These are phyloP conservation scores for Penicillium italicum DNA, from an alignment of 2,329 filamentous ascomycete species.

Conservation along the genomic window DNA sequence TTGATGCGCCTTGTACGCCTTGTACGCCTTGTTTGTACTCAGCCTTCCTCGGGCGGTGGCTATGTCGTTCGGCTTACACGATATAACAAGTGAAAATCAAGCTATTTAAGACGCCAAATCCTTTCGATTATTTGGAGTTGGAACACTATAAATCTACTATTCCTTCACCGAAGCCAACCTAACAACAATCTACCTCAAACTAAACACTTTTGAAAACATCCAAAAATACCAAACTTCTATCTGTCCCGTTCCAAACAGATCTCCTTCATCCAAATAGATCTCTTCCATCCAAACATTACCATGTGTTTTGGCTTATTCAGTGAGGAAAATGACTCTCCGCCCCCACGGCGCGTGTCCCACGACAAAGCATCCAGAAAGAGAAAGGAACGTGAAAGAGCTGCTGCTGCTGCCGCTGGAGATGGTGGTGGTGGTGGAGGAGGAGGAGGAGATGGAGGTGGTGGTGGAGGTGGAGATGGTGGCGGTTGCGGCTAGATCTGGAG, in stretches of 20 bases:
- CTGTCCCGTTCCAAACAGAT: neutral
- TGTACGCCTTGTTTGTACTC: neutral
- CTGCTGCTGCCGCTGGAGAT: neutral
- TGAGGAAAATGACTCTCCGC: neutral
- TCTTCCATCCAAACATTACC: neutral
- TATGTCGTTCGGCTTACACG: neutral
- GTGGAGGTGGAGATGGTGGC: neutral
- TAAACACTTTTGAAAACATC: neutral
- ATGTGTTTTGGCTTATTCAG: slow-evolving; percentile 10
- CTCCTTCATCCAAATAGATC: neutral
- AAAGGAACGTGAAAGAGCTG: neutral
- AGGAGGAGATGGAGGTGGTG: neutral
- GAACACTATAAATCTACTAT: neutral
- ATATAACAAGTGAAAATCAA: neutral
- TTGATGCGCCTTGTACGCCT: too few relatives aligned
- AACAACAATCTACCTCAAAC: neutral
- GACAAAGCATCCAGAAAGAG: neutral
- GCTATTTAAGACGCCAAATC: too few relatives aligned
- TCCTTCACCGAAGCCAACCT: neutral
- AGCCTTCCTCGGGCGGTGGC: neutral
- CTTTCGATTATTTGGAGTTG: neutral
- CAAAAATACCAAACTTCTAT: neutral
- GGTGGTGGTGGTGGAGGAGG: neutral
- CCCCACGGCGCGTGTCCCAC: neutral
- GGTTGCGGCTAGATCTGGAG: slow-evolving; percentile 1